These are phyloP conservation scores for Hemileia vastatrix DNA, from an alignment of 1,284 basidiomycete species.

Conservation along the genomic window DNA sequence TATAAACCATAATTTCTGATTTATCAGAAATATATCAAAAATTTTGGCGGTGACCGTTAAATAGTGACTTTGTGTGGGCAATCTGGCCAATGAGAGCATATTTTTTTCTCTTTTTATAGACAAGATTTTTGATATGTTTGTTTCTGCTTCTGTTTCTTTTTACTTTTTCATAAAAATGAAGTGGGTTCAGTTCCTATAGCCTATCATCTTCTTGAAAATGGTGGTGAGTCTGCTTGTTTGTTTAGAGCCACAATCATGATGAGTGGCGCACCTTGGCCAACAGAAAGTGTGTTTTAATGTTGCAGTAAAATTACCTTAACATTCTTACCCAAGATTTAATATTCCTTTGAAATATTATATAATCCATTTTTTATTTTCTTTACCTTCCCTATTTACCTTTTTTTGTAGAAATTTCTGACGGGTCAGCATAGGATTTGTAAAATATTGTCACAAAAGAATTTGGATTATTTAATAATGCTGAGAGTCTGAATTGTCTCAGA, in stretches of 20 bases:
- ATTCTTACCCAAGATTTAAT: too few relatives aligned
- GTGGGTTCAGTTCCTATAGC: conserved; percentile 17
- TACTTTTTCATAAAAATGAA: not conserved
- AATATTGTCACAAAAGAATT: conserved; percentile 3
- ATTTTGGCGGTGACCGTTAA: conserved; percentile 43
- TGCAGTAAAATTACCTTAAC: too few relatives aligned
- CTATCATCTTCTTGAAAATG: conserved; percentile 10
- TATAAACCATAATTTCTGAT: too few relatives aligned
- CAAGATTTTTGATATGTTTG: too few relatives aligned
- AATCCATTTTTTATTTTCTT: too few relatives aligned
- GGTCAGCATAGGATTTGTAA: conserved; percentile 12
- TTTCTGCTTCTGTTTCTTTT: too few relatives aligned
- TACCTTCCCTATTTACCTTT: not conserved
- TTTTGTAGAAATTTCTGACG: conserved; percentile 14
- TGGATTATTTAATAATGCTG: not conserved
- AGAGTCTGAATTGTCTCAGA: conserved; percentile 12
- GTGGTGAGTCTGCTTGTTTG: conserved; percentile 13
- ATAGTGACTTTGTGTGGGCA: conserved; percentile 38
- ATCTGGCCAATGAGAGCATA: not conserved
- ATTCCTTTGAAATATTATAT: too few relatives aligned
- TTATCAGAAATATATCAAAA: conserved; percentile 39
- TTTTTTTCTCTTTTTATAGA: too few relatives aligned
- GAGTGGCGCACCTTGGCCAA: conserved; percentile 16
- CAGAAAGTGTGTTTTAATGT: not conserved
- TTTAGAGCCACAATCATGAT: conserved; percentile 18